Percentiles rank a stretch among this genome's conserved stretches.
Evolutionary conservation across 2,329 filamentous ascomycete genomes (phyloP).

Genomic region (Atkinsonella texensis): DNA sequence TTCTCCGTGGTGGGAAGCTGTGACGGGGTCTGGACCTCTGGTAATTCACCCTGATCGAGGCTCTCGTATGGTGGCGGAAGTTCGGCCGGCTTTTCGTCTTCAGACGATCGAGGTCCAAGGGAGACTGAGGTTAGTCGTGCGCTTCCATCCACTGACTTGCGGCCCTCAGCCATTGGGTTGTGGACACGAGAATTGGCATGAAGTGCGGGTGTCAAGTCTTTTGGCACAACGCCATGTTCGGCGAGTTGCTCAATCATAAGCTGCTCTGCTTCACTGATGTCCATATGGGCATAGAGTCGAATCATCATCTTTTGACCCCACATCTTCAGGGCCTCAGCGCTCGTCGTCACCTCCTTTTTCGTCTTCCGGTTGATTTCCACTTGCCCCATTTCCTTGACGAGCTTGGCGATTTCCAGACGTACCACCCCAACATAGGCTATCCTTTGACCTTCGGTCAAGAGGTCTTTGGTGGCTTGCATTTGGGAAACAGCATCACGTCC

Average conservation of each 20-base stretch:
- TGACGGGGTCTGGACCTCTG: conserved; percentile 69
- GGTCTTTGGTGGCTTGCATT: conserved; percentile 89
- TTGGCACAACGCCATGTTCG: conserved; percentile 77
- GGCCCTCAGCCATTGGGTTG: conserved; percentile 65
- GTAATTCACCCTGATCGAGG: conserved; percentile 57
- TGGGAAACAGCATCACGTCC: conserved; percentile 77
- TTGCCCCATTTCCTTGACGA: conserved; percentile 57
- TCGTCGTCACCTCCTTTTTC: conserved; percentile 59
- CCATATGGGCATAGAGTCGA: conserved; percentile 88
- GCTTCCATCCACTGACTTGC: conserved; percentile 5
- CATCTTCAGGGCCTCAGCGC: conserved; percentile 75
- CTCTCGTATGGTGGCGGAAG: conserved; percentile 49
- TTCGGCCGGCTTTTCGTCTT: conserved; percentile 35
- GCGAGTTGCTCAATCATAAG: conserved; percentile 97
- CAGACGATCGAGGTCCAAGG: conserved; percentile 12
- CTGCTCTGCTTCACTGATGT: conserved; percentile 82
- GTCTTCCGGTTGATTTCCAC: conserved; percentile 50
- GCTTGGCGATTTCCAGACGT: conserved; percentile 64
- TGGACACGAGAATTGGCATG: conserved; percentile 89
- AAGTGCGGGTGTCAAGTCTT: conserved; percentile 71
- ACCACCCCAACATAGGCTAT: conserved; percentile 93
- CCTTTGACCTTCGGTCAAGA: conserved; percentile 88
- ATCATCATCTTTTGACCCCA: conserved; percentile 99
- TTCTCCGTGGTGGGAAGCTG: conserved; percentile 71
- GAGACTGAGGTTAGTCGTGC: conserved; percentile 12